A percentile compares a stretch with the other conserved stretches of the same genome.
These are phyloP conservation scores for Penicillium hordei DNA, from an alignment of 2,329 filamentous ascomycete genomes.

Conservation along the genomic window DNA sequence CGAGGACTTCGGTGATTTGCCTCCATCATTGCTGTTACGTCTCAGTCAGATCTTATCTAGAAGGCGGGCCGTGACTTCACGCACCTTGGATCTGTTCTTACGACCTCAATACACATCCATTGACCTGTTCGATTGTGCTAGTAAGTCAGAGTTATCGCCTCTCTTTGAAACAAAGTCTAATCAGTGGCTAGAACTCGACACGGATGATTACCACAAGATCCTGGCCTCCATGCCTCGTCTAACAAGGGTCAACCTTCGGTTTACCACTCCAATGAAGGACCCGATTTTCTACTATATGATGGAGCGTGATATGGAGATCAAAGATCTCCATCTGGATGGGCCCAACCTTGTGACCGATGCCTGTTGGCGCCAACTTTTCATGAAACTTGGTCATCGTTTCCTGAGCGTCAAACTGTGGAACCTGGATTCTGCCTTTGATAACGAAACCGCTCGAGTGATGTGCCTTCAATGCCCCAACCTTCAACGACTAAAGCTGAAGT, in stretches of 20 bases:
- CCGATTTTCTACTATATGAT: slow-evolving; percentile 77
- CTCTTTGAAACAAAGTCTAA: slow-evolving; percentile 7
- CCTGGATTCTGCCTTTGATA: slow-evolving; percentile 77
- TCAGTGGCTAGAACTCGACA: slow-evolving; percentile 60
- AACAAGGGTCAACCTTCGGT: slow-evolving; percentile 70
- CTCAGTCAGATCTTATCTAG: slow-evolving; percentile 65
- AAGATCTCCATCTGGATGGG: slow-evolving; percentile 74
- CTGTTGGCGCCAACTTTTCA: slow-evolving; percentile 71
- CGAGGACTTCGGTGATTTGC: slow-evolving; percentile 64
- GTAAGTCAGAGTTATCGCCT: slow-evolving; percentile 37
- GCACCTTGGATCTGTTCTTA: slow-evolving; percentile 48
- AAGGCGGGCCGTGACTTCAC: slow-evolving; percentile 56
- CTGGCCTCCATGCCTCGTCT: slow-evolving; percentile 72
- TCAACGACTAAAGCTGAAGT: slow-evolving; percentile 72
- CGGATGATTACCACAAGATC: slow-evolving; percentile 75
- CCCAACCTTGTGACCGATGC: slow-evolving; percentile 78
- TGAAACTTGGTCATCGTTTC: slow-evolving; percentile 63
- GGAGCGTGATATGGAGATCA: slow-evolving; percentile 67
- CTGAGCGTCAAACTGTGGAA: slow-evolving; percentile 74
- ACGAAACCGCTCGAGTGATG: slow-evolving; percentile 66
- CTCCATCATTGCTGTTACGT: slow-evolving; percentile 55
- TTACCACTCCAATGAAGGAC: slow-evolving; percentile 91
- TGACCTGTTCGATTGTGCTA: slow-evolving; percentile 61
- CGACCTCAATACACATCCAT: slow-evolving; percentile 57
- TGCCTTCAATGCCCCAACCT: slow-evolving; percentile 66